Evolutionary conservation across 2,329 filamentous ascomycete species (phyloP).

Genomic region (Cercospora nicotianae): DNA sequence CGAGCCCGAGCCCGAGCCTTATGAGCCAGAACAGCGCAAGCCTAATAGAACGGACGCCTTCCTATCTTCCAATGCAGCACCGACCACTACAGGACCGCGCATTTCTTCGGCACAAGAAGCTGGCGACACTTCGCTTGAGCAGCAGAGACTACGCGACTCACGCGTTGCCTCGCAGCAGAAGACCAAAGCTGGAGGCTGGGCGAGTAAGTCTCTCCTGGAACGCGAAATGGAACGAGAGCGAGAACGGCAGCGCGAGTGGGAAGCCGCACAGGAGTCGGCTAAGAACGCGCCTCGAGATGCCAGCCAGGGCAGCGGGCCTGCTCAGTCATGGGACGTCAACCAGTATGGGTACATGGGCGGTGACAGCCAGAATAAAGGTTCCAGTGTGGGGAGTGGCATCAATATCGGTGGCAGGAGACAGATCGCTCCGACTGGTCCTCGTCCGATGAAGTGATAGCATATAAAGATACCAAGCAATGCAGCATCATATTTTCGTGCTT

Average conservation of each 20-base stretch:
- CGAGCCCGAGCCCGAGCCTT: slow-evolving; percentile 27
- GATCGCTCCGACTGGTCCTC: slow-evolving; percentile 67
- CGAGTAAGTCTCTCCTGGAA: slow-evolving; percentile 70
- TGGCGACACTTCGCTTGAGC: slow-evolving; percentile 40
- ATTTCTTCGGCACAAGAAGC: slow-evolving; percentile 52
- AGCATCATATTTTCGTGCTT: slow-evolving; percentile 1
- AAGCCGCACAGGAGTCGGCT: slow-evolving; percentile 68
- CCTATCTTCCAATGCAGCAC: slow-evolving; percentile 57
- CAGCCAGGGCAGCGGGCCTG: slow-evolving; percentile 65
- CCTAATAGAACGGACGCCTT: slow-evolving; percentile 59
- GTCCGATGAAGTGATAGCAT: slow-evolving; percentile 56
- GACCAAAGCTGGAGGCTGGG: slow-evolving; percentile 64
- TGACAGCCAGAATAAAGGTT: slow-evolving; percentile 68
- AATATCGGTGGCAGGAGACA: slow-evolving; percentile 68
- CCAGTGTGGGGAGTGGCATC: slow-evolving; percentile 60
- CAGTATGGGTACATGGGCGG: slow-evolving; percentile 77
- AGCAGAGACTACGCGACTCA: slow-evolving; percentile 61
- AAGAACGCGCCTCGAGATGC: slow-evolving; percentile 55
- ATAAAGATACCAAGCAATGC: slow-evolving; percentile 14
- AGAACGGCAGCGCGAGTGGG: slow-evolving; percentile 76
- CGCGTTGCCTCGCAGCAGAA: slow-evolving; percentile 59
- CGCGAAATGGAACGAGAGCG: slow-evolving; percentile 79
- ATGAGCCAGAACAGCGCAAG: slow-evolving; percentile 27
- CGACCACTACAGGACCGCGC: slow-evolving; percentile 44
- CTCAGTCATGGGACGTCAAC: slow-evolving; percentile 71